Percentiles rank a stretch among this genome's conserved stretches.
phyloP scores from a whole-genome alignment of 1,284 basidiomycete genomes.

The Farysia itapuensis region DNA sequence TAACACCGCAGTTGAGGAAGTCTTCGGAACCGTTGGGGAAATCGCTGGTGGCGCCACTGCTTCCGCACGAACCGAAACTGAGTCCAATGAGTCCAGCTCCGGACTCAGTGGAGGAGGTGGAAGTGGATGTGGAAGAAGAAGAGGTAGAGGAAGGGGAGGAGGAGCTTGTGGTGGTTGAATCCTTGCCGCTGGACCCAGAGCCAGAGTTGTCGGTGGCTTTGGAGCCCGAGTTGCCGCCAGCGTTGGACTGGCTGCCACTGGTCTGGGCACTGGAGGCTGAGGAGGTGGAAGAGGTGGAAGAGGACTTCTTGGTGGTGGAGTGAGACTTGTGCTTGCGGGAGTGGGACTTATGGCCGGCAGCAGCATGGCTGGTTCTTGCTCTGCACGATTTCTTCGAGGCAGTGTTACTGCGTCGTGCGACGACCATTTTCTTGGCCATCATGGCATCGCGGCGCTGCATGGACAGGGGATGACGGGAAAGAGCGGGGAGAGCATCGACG shows the following conservation, averaged over 20 bases:
- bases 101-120: slow-evolving; percentile 8
- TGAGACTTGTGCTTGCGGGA: slow-evolving; percentile 9
- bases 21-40: slow-evolving; percentile 42
- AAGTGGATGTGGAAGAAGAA: slow-evolving; percentile 3
- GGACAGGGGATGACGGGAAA: slow-evolving; percentile 30
- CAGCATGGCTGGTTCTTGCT: slow-evolving; percentile 17
- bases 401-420: slow-evolving; percentile 15
- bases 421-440: slow-evolving; percentile 6
- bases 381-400: slow-evolving; percentile 23
- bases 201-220: not conserved
- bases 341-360: slow-evolving; percentile 5
- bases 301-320: slow-evolving; percentile 1
- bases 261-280: not conserved
- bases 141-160: slow-evolving; percentile 5
- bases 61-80: slow-evolving; percentile 14
- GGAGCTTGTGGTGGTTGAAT: slow-evolving; percentile 1
- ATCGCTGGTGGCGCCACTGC: slow-evolving; percentile 17
- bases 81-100: slow-evolving; percentile 29
- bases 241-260: not conserved
- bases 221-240: not conserved
- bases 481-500: slow-evolving; percentile 22
- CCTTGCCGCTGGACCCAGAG: not conserved
- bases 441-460: slow-evolving; percentile 33
- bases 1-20: slow-evolving; percentile 51
- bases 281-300: slow-evolving; percentile 6